phyloP scores from a whole-genome alignment of 2,329 filamentous ascomycete species.

The Arthrobotrys entomopaga region DNA sequence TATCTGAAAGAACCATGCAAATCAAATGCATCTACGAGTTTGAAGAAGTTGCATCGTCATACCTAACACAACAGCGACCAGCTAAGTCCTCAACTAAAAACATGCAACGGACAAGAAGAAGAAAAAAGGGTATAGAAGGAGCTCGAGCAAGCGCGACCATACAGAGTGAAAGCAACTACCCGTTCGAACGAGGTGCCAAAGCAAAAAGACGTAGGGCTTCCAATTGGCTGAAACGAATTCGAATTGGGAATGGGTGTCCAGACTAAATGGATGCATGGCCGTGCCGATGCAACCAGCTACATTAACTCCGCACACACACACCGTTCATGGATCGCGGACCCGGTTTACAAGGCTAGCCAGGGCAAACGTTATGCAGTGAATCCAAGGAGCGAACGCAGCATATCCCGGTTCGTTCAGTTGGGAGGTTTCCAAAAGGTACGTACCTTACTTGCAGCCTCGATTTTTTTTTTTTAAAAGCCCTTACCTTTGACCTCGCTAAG shows the following conservation, averaged over 20 bases:
- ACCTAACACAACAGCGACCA: not conserved
- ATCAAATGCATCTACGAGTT: not conserved
- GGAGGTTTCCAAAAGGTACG: not conserved
- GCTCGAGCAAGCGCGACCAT: too few relatives aligned
- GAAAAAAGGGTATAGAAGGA: not conserved
- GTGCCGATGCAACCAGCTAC: slow-evolving; percentile 28
- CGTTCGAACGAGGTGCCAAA: slow-evolving; percentile 12
- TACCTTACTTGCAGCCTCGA: not conserved
- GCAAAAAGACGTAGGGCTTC: slow-evolving; percentile 3
- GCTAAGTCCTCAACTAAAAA: not conserved
- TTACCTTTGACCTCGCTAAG: slow-evolving; percentile 15
- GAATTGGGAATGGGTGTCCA: too few relatives aligned
- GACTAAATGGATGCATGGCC: slow-evolving; percentile 31
- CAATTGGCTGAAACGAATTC: slow-evolving; percentile 7
- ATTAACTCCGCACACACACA: not conserved
- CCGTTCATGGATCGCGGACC: slow-evolving; percentile 23
- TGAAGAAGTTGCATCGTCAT: not conserved
- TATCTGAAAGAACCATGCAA: not conserved
- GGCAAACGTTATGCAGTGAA: slow-evolving; percentile 28
- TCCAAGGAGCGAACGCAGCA: slow-evolving; percentile 1
- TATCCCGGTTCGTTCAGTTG: too few relatives aligned
- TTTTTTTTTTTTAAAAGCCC: too few relatives aligned
- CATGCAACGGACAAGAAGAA: slow-evolving; percentile 2
- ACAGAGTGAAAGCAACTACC: slow-evolving; percentile 32
- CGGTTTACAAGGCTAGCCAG: not conserved